These are phyloP conservation scores for Metschnikowia henanensis DNA, from an alignment of 805 yeast genomes.

Conservation along the genomic window DNA sequence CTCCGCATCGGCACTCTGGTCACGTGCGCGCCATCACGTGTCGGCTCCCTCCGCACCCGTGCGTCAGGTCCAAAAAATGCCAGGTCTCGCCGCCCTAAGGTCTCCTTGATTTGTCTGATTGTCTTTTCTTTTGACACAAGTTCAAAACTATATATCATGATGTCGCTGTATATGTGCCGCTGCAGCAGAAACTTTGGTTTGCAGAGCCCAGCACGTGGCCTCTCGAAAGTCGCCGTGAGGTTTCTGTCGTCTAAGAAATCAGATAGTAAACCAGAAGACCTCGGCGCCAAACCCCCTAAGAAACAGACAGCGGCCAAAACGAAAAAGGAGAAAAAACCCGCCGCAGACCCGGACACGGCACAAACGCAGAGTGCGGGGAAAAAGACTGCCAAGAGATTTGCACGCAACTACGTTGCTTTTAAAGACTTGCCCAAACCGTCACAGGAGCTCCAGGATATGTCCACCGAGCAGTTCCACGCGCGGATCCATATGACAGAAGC, in stretches of 20 bases:
- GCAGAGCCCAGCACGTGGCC: not conserved
- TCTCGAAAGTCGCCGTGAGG: constrained; percentile 7
- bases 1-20: not conserved
- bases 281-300: constrained; percentile 5
- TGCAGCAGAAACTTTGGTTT: not conserved
- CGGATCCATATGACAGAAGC: constrained; percentile 13
- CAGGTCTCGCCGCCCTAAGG: not conserved
- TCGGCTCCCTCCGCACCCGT: not conserved
- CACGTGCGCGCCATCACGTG: not conserved
- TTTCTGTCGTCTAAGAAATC: constrained; percentile 19
- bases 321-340: constrained; percentile 6
- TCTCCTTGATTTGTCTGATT: not conserved
- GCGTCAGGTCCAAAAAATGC: not conserved
- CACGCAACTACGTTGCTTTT: constrained; percentile 26
- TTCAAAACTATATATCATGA: not conserved
- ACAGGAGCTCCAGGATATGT: constrained; percentile 16
- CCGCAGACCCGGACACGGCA: constrained; percentile 1
- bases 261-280: constrained; percentile 10
- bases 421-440: constrained; percentile 34
- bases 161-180: constrained; percentile 6
- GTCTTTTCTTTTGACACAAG: not conserved
- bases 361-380: not conserved
- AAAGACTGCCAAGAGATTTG: not conserved
- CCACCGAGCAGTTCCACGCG: constrained; percentile 17
- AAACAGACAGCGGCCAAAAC: constrained; percentile 8